Base-by-base conservation (phyloP, 2,329 filamentous ascomycete genomes). In the Hypoxylon sp. region DNA sequence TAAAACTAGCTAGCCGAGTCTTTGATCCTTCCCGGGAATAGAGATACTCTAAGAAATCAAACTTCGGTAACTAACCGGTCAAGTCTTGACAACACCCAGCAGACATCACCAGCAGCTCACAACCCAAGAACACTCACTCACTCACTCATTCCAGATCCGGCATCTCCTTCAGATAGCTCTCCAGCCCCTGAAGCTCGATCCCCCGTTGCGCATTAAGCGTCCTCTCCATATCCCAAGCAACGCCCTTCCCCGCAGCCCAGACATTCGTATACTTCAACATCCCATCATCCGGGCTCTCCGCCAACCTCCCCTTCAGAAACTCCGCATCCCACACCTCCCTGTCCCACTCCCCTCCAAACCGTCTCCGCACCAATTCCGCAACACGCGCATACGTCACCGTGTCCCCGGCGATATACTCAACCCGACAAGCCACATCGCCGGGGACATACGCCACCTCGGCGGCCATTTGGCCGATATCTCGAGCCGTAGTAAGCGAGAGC, bases 391-490 rank as follows among this genome's bases (percentile, higher is more conserved):
- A 85, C 16, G 67, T 76, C 4, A 84, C 61, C 7, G 80, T 83
- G 55, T 84, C 79, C 0, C 82, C 81, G 1, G 77, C 80, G 1
- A 75, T 71, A 61, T 75, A 82, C 3, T 83, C 67, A 0, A 81
- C 69, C 7, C 69, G 63, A 16, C 67, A 67, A 38, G 67, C 49
- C 38, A 68, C 62, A 16, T 52, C 41, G 7, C 49, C 12, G 8
- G 76, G 72, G 2, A 71, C 71, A 4, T 78, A 74, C 2, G 85
- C 71, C 32, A 86, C 63, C 44, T 83, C 79, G 0, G 82, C 84
- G 7, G 81, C 79, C 37, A 85, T 71, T 9, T 66, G 71, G 0
- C 84, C 87, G 54, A 90, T 89, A 66, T 90, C 87, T 36, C 69
- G 63, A 1, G 84, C 79, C 25, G 79, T 77, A 5, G 87, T 89